Conservation (phyloP, 257 asterid genomes). For the Penstemon barbatus region DNA sequence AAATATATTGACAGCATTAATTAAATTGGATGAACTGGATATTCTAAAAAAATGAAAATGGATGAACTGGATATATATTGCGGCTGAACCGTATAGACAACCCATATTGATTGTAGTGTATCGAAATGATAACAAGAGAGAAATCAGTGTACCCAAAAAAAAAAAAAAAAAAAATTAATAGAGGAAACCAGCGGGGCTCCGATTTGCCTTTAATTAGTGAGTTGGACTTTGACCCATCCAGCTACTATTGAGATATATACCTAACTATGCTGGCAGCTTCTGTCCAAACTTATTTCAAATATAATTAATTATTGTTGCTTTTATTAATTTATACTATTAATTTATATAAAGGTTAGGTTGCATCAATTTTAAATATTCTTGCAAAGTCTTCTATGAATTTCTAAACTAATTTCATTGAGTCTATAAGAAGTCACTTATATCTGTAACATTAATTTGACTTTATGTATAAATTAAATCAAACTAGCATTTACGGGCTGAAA, state of each 20-base stretch:
- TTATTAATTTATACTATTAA: no score
- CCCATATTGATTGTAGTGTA: slow-evolving; percentile 25
- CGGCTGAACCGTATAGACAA: slow-evolving; percentile 29
- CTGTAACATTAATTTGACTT: neutral
- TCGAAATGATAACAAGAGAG: neutral
- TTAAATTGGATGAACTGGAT: slow-evolving; percentile 21
- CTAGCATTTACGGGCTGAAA: neutral
- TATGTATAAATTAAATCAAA: neutral
- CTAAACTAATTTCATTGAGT: neutral
- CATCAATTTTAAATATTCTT: neutral
- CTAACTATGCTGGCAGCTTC: slow-evolving; percentile 25
- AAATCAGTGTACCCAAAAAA: no score
- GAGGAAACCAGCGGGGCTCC: slow-evolving; percentile 5
- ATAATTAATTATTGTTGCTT: no score
- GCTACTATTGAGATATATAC: neutral
- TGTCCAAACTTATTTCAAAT: neutral
- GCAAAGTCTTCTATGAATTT: neutral
- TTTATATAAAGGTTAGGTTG: neutral
- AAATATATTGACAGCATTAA: neutral
- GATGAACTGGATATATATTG: neutral
- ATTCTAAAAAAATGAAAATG: no score
- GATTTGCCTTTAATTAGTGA: neutral
- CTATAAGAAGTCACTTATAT: neutral
- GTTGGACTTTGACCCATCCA: slow-evolving; percentile 18
- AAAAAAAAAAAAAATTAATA: no score